Conservation (phyloP, 106 monocot genomes). For the Acorus gramineus region DNA sequence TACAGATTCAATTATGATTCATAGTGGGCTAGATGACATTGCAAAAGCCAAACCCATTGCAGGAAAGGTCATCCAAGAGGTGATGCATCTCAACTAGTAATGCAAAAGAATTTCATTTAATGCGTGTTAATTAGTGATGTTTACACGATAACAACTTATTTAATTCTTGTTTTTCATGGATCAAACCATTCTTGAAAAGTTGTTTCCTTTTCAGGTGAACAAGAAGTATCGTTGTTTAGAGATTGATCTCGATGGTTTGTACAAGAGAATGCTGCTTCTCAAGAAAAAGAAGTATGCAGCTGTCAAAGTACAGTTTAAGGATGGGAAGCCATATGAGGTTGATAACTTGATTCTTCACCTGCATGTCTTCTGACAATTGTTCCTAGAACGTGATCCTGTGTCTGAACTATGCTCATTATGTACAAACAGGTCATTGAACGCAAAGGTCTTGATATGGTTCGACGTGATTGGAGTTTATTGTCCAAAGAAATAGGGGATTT, state of each 20-base stretch:
- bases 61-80: conserved; percentile 91
- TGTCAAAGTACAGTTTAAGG: conserved; percentile 71
- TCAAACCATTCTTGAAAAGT: background rate
- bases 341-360: too few species aligned
- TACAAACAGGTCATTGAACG: conserved; percentile 73
- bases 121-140: too few species aligned
- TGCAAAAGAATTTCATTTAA: too few species aligned
- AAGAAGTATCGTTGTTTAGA: conserved; percentile 93
- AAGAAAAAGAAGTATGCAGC: conserved; percentile 99
- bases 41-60: conserved; percentile 74
- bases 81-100: conserved; percentile 5
- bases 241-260: conserved; percentile 96
- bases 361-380: too few species aligned
- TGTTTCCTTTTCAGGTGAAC: conserved; percentile 52
- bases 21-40: conserved; percentile 86
- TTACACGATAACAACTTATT: too few species aligned
- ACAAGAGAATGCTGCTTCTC: conserved; percentile 97
- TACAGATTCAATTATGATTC: conserved; percentile 98
- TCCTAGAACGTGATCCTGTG: too few species aligned
- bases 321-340: conserved; percentile 73
- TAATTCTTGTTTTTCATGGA: background rate
- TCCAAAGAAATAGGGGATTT: conserved; percentile 84
- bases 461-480: conserved; percentile 94
- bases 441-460: conserved; percentile 92
- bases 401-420: background rate